These are phyloP conservation scores for Candida schatavii DNA, from an alignment of 805 yeast genomes.

Conservation along the genomic window DNA sequence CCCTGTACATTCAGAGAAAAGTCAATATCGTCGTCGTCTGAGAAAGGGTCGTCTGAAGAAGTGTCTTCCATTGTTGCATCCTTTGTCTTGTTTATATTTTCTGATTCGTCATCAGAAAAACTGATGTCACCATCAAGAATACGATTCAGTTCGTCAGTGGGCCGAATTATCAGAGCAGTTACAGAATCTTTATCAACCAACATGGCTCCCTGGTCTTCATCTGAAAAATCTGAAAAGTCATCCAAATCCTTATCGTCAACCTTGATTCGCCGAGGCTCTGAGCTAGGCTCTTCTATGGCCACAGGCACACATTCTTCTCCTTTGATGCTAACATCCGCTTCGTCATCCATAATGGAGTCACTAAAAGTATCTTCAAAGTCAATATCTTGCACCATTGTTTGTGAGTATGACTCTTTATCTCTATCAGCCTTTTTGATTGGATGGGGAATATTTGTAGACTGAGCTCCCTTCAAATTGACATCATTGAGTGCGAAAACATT, in stretches of 20 bases:
- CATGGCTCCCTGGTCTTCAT: background rate
- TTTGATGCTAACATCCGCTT: background rate
- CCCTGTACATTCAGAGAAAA: background rate
- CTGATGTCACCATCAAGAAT: too few species aligned
- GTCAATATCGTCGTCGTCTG: conserved; percentile 25
- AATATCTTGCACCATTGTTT: conserved; percentile 7
- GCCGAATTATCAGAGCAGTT: too few species aligned
- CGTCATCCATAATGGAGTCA: conserved; percentile 7
- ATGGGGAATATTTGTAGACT: too few species aligned
- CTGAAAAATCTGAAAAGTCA: background rate
- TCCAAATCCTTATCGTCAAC: background rate
- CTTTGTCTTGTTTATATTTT: too few species aligned
- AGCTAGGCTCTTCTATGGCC: background rate
- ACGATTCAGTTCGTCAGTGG: too few species aligned
- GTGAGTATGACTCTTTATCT: background rate
- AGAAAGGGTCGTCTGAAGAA: conserved; percentile 23
- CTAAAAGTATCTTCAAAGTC: conserved; percentile 15
- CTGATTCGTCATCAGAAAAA: background rate
- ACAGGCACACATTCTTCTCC: background rate
- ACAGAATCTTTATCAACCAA: too few species aligned
- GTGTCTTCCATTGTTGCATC: background rate
- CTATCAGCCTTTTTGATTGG: background rate
- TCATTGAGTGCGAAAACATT: background rate
- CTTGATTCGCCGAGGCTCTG: too few species aligned
- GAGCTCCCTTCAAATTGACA: background rate